Base-by-base conservation (phyloP, 2,329 filamentous ascomycete genomes). In the Claviceps africana region DNA sequence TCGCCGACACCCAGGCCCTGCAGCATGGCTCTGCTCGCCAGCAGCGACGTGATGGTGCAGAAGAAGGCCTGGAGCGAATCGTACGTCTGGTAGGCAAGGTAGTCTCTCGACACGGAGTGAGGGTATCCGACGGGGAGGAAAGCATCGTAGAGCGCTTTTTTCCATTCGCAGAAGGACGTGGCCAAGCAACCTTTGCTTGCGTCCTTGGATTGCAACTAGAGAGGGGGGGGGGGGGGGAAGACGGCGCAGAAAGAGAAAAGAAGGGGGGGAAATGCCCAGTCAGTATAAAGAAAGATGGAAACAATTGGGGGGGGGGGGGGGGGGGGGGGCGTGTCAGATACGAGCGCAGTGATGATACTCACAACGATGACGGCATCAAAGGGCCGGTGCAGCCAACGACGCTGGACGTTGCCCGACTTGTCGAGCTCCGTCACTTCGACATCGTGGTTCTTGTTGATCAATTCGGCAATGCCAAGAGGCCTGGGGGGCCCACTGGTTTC, bases 71-170 rank as follows among this genome's bases (percentile, higher is more conserved):
- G 87, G 1, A 91, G 74, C 0, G 86, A 90, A 69, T 93, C 87
- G 61, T 72, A 82, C 47, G 73, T 73, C 60, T 76, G 83, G 65
- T 79, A 94, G 70, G 83, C 75, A 4, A 88, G 72, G 67, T 96
- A 96, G 67, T 96, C 89, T 15, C 79, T 72, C 1, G 85, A 91
- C 31, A 96, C 90, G 48, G 84, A 93, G 58, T 89, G 79, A 1
- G 89, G 90, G 66, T 85, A 96, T n/a, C 89, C 89, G 1, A 86
- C 82, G 0, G 90, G 90, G 1, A 95, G 75, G 63, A 95, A 95
- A 30, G 90, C 78, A 58, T 88, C 82, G 43, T 57, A 60, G 17
- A 89, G 63, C 9, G 64, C 63, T 55, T 72, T 72, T 56, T 62
- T 62, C 64, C 65, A 68, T 50, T 65, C 65, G 10, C 59, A 55